Conservation (phyloP, 176 grass and related monocot species). For the Aegilops tauschii region DNA sequence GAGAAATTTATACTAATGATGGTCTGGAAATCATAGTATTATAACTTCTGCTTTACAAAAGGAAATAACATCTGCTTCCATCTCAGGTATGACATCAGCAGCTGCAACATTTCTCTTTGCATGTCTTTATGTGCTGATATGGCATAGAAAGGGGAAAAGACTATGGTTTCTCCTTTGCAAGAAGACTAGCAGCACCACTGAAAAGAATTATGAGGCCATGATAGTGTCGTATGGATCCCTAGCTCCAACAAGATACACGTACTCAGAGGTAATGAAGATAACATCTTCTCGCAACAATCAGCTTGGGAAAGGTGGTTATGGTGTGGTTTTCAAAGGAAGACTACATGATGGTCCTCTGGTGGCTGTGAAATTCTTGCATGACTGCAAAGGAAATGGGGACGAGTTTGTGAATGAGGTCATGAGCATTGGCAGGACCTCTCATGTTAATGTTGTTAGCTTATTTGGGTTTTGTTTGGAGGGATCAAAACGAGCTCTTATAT, state of each 20-base stretch:
- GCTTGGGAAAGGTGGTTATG: constrained; percentile 21
- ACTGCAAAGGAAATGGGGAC: constrained; percentile 33
- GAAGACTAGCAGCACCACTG: not conserved
- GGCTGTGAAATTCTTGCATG: constrained; percentile 52
- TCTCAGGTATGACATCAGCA: not conserved
- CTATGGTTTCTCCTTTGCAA: not conserved
- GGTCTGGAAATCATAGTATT: too few species aligned
- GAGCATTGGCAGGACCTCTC: constrained; percentile 40
- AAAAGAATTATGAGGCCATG: not conserved
- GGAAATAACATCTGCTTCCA: not conserved
- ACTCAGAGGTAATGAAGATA: constrained; percentile 44
- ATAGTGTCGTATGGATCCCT: constrained; percentile 19
- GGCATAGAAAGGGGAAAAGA: not conserved
- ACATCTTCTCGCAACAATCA: not conserved
- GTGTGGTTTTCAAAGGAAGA: constrained; percentile 42
- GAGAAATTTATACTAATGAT: too few species aligned
- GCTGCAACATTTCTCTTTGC: constrained; percentile 10
- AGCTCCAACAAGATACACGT: constrained; percentile 48
- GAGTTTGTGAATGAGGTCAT: constrained; percentile 60
- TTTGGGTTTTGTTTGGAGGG: constrained; percentile 34
- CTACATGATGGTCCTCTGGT: constrained; percentile 24
- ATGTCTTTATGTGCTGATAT: not conserved
- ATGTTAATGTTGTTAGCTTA: constrained; percentile 41
- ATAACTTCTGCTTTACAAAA: too few species aligned
- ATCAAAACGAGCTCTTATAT: too few species aligned